Conservation (phyloP, 345 rosid genomes). For the Ailanthus altissimus region DNA sequence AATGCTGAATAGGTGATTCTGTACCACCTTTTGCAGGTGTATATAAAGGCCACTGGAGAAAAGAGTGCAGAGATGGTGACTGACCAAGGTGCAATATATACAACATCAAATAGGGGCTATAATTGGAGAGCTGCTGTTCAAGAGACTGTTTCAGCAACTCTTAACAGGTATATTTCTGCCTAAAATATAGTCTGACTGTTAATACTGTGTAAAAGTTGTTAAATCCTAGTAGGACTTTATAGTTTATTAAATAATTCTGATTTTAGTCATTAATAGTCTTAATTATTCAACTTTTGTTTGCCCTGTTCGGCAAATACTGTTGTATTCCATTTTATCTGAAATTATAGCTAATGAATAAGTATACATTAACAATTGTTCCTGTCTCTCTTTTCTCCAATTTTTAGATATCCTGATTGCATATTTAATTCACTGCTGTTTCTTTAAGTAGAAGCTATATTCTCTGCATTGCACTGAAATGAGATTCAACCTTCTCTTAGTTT, state of each 20-base stretch:
- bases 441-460: no score
- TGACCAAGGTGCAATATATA: slow-evolving; percentile 90
- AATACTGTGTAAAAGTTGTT: no score
- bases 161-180: slow-evolving; percentile 62
- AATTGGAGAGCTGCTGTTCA: slow-evolving; percentile 97
- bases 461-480: no score
- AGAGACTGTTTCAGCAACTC: slow-evolving; percentile 94
- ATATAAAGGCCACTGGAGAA: slow-evolving; percentile 86
- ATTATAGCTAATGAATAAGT: neutral
- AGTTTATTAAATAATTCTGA: neutral
- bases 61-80: slow-evolving; percentile 98
- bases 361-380: no score
- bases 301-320: neutral
- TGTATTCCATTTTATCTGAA: neutral
- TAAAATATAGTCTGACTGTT: no score
- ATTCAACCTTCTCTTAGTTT: no score
- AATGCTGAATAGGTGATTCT: neutral
- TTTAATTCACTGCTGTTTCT: no score
- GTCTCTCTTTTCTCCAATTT: no score
- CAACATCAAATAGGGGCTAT: slow-evolving; percentile 85
- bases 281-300: neutral
- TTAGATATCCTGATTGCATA: no score
- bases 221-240: neutral
- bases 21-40: slow-evolving; percentile 55
- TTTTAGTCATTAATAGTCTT: neutral